Percentiles rank a stretch among this genome's conserved stretches.
These are phyloP conservation scores for Talaromyces albobiverticillius DNA, from an alignment of 2,329 filamentous ascomycete species.

Conservation along the genomic window DNA sequence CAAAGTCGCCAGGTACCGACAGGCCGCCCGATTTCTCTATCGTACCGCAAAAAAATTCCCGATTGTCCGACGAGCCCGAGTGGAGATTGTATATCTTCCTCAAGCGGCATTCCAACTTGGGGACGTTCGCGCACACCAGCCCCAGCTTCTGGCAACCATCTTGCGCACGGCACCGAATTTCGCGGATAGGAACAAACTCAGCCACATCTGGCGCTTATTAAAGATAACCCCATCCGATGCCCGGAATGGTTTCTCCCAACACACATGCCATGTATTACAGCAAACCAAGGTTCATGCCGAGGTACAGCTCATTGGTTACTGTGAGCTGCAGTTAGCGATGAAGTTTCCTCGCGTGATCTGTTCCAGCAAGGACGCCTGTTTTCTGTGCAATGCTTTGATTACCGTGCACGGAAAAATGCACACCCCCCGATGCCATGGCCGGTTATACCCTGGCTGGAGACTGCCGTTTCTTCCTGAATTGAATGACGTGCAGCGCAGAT, in stretches of 20 bases:
- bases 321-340: slow-evolving; percentile 15
- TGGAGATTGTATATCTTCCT: slow-evolving; percentile 29
- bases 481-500: slow-evolving; percentile 11
- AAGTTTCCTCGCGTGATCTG: slow-evolving; percentile 18
- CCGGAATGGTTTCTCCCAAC: neutral
- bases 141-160: neutral
- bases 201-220: neutral
- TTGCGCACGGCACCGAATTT: slow-evolving; percentile 4
- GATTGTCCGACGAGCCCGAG: slow-evolving; percentile 26
- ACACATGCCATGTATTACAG: slow-evolving; percentile 7
- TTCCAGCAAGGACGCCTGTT: slow-evolving; percentile 27
- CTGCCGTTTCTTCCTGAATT: slow-evolving; percentile 16
- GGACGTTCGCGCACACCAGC: neutral
- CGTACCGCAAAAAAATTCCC: slow-evolving; percentile 29
- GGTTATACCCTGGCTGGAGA: slow-evolving; percentile 14
- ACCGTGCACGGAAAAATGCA: slow-evolving; percentile 16
- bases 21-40: slow-evolving; percentile 33
- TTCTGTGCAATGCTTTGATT: slow-evolving; percentile 22
- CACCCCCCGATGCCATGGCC: slow-evolving; percentile 20
- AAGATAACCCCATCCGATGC: neutral
- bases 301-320: slow-evolving; percentile 22
- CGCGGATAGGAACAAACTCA: neutral
- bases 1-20: slow-evolving; percentile 37
- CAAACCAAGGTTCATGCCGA: slow-evolving; percentile 20
- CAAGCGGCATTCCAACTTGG: slow-evolving; percentile 22